These are phyloP conservation scores for Aspergillus awamori DNA, from an alignment of 2,329 filamentous ascomycete species.

Conservation along the genomic window DNA sequence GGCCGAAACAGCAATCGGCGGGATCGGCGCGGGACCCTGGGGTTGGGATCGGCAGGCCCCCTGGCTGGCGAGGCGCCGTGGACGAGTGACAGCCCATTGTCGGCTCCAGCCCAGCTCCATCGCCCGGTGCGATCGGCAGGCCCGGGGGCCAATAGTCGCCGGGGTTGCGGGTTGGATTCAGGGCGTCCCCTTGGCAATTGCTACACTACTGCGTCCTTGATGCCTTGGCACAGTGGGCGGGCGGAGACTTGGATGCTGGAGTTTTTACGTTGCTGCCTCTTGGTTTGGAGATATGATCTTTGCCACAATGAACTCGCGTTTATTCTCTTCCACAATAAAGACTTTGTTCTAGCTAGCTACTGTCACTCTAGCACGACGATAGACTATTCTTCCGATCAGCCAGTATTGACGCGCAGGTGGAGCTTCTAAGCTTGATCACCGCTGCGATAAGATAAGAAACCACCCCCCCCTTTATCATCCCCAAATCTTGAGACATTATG, in stretches of 20 bases:
- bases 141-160: background rate
- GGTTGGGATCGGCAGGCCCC: slow-evolving; percentile 5
- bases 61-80: too few relatives aligned
- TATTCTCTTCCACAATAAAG: too few relatives aligned
- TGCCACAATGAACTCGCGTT: too few relatives aligned
- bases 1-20: slow-evolving; percentile 6
- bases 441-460: background rate
- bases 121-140: background rate
- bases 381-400: too few relatives aligned
- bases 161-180: background rate
- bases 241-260: too few relatives aligned
- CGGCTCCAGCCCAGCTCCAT: background rate
- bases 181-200: background rate
- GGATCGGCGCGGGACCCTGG: slow-evolving; percentile 9
- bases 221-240: too few relatives aligned
- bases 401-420: too few relatives aligned
- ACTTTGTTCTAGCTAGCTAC: too few relatives aligned
- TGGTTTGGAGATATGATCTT: too few relatives aligned
- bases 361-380: too few relatives aligned
- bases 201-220: background rate
- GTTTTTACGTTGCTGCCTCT: too few relatives aligned
- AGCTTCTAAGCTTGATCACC: background rate
- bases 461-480: background rate
- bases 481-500: background rate
- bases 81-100: slow-evolving; percentile 1